Base-by-base conservation (phyloP, 306 rosid species). In the Vachellia collinsii region DNA sequence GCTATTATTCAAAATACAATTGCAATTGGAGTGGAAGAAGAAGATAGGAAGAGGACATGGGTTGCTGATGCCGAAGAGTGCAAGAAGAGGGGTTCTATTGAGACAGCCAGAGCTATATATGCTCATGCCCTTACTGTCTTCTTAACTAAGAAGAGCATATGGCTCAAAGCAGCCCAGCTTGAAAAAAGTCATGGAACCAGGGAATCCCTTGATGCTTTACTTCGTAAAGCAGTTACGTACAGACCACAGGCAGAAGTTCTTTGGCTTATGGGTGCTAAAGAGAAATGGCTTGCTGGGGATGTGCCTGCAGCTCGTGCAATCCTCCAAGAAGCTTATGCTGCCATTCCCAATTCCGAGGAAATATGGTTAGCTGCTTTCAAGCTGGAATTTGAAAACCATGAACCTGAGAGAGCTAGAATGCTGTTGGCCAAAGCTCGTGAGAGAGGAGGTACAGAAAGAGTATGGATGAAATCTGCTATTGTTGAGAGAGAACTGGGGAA, bases 191-290 rank as follows among this genome's bases (percentile, higher is more conserved):
- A 94, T 66, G 98, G 97, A 59, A 90, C 97, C 12, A 84, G 94
- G 86, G 98, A 92, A 81, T 92, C 98, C 66, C 94, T 94, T 48
- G 98, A 94, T 80, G 91, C 95, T 65, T 87, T 94, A 61, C 97
- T 90, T 77, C 90, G 92, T 36, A 94, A 88, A 85, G 98, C 95
- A 0, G 98, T 94, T 77, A 89, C 91, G 5, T 94, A 94, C 74
- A 77, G 95, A 61, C 98, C 98, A 16, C 98, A 94, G 86, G 98
- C 98, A 75, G 97, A 94, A 84, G 98, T 94, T 71, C 83, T 94
- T 62, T 94, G 98, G 98, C 98, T 94, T 81, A 94, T 94, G 98
- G 97, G 97, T 77, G 98, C 98, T 23, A 94, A 92, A 87, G 98
- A 94, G 89, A 94, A 94, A 84, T 94, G 98, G 98, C 97, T 92